A percentile compares a stretch with the other conserved stretches of the same genome.
Evolutionary conservation across 225 moss, liverwort and hornwort genomes (phyloP).

Genomic region (Lunularia cruciata): DNA sequence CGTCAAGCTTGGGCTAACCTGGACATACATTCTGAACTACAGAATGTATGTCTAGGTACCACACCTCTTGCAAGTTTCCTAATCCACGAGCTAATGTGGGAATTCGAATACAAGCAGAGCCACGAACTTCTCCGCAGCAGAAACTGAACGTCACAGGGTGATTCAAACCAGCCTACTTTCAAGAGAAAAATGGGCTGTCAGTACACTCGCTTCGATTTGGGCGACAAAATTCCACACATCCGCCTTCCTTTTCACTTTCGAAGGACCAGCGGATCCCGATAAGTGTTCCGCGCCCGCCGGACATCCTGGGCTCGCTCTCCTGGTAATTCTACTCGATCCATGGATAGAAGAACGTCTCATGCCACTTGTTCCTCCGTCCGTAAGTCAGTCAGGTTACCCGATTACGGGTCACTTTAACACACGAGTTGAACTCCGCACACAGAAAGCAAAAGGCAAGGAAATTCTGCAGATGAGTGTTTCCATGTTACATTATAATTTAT

Average conservation of each 20-base stretch:
- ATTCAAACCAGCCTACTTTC: too few relatives aligned
- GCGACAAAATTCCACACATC: too few relatives aligned
- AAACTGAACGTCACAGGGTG: too few relatives aligned
- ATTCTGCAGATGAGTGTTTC: too few relatives aligned
- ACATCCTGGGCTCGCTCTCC: background rate
- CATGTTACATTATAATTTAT: too few relatives aligned
- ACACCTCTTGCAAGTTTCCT: constrained; percentile 5
- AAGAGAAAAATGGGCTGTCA: too few relatives aligned
- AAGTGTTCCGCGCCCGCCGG: background rate
- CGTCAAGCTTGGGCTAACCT: constrained; percentile 42
- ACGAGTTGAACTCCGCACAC: too few relatives aligned
- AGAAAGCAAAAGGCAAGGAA: too few relatives aligned
- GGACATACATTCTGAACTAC: constrained; percentile 50
- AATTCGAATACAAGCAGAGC: background rate
- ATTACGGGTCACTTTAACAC: too few relatives aligned
- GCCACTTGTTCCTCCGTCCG: too few relatives aligned
- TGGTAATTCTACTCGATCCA: background rate
- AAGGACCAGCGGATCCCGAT: background rate
- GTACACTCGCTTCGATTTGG: too few relatives aligned
- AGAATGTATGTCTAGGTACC: constrained; percentile 42
- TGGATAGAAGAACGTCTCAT: background rate
- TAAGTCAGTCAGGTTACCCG: too few relatives aligned
- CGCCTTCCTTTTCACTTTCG: background rate
- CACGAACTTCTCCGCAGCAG: background rate
- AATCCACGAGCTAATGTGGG: background rate